Conservation (phyloP, 2,329 filamentous ascomycete genomes). For the Stemphylium beticola region DNA sequence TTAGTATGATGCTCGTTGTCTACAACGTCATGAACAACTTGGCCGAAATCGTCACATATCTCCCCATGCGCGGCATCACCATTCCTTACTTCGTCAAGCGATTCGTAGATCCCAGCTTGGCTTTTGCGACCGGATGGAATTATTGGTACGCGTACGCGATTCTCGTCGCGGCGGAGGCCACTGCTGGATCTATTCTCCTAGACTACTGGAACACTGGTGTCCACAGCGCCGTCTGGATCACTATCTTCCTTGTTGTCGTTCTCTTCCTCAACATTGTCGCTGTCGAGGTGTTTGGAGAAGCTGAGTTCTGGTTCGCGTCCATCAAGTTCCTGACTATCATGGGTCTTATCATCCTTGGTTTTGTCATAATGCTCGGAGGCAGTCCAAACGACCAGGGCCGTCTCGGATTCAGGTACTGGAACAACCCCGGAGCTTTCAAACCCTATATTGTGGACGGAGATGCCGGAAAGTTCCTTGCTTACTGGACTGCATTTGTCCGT, state of each 20-base stretch:
- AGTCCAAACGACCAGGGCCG: conserved; percentile 43
- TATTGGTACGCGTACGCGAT: conserved; percentile 44
- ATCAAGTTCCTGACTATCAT: conserved; percentile 55
- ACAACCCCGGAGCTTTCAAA: conserved; percentile 63
- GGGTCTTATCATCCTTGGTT: conserved; percentile 43
- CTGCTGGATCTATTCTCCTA: conserved; percentile 41
- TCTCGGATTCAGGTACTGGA: conserved; percentile 72
- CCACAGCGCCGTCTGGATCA: conserved; percentile 44
- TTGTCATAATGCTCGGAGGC: conserved; percentile 47
- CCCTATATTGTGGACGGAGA: conserved; percentile 58
- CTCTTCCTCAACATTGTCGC: conserved; percentile 46
- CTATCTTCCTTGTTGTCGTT: conserved; percentile 45
- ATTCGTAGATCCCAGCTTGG: conserved; percentile 56
- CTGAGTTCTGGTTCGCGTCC: conserved; percentile 60
- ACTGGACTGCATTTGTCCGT: conserved; percentile 61
- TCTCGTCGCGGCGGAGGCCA: conserved; percentile 44
- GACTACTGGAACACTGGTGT: conserved; percentile 46
- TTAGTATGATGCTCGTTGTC: conserved; percentile 48
- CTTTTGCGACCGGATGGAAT: conserved; percentile 43
- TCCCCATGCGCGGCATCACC: conserved; percentile 49
- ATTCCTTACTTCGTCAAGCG: conserved; percentile 49
- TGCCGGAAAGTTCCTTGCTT: conserved; percentile 68
- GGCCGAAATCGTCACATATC: conserved; percentile 50
- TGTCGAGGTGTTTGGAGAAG: conserved; percentile 51
- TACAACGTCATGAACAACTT: conserved; percentile 51